Conservation (phyloP, 1,284 basidiomycete species). For the Papiliotrema terrestris region DNA sequence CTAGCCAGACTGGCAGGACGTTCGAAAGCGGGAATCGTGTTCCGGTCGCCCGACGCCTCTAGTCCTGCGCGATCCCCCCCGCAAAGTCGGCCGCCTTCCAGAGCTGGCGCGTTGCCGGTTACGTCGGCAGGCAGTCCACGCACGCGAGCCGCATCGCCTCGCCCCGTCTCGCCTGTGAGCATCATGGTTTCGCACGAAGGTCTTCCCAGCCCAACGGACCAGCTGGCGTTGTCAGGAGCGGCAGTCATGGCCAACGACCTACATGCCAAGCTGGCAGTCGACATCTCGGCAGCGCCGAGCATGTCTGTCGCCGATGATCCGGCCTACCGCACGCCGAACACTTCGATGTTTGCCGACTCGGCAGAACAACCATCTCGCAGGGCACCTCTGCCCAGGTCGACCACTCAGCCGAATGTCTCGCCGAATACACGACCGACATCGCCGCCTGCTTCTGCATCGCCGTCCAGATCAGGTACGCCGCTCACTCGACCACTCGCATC, state of each 20-base stretch:
- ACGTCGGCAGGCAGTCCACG: background rate
- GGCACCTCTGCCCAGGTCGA: conserved; percentile 8
- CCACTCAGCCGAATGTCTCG: conserved; percentile 20
- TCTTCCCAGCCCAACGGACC: background rate
- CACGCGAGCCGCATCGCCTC: background rate
- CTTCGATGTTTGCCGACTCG: conserved; percentile 3
- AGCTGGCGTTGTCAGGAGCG: background rate
- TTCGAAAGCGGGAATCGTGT: conserved; percentile 12
- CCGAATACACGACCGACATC: conserved; percentile 17
- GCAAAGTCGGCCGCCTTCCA: conserved; percentile 15
- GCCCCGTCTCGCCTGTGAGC: background rate
- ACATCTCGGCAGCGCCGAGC: background rate
- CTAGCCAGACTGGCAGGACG: conserved; percentile 59
- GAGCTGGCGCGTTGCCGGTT: background rate
- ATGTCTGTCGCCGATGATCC: conserved; percentile 1
- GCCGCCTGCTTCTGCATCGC: conserved; percentile 6
- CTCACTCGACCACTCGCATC: conserved; percentile 5
- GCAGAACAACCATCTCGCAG: conserved; percentile 6
- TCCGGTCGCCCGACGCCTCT: background rate
- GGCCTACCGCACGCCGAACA: conserved; percentile 13
- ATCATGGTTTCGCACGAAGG: background rate
- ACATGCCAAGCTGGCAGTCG: conserved; percentile 2
- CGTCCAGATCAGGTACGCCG: conserved; percentile 12
- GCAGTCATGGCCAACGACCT: conserved; percentile 16
- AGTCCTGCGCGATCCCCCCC: conserved; percentile 8